Conservation (phyloP, 176 grass and related monocot species). For the Melocanna baccifera region DNA sequence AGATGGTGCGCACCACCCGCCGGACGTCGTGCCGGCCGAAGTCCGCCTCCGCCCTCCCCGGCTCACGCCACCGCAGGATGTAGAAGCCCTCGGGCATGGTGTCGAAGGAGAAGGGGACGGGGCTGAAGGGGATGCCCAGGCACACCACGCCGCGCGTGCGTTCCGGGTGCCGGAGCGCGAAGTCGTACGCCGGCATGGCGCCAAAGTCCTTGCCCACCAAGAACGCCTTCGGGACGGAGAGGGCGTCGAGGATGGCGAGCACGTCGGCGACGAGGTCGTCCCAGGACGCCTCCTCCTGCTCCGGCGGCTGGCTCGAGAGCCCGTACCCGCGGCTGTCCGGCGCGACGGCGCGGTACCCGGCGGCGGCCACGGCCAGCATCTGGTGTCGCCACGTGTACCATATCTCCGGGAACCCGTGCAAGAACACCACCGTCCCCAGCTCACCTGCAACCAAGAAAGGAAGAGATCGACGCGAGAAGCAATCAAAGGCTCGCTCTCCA, state of each 20-base stretch:
- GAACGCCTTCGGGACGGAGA: constrained; percentile 32
- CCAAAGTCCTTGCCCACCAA: constrained; percentile 46
- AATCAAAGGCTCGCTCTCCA: no score
- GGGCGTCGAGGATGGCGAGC: constrained; percentile 42
- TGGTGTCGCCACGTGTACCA: constrained; percentile 73
- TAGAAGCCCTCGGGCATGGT: constrained; percentile 66
- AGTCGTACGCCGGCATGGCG: constrained; percentile 49
- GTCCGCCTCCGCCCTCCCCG: constrained; percentile 44
- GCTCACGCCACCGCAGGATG: constrained; percentile 60
- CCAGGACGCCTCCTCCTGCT: constrained; percentile 31
- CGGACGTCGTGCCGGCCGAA: constrained; percentile 29
- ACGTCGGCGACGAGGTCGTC: constrained; percentile 54
- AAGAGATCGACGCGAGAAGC: no score
- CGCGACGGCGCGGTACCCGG: constrained; percentile 60
- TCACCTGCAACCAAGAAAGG: constrained; percentile 15
- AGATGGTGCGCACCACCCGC: constrained; percentile 57
- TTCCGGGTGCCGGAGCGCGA: constrained; percentile 55
- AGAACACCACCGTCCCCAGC: constrained; percentile 50
- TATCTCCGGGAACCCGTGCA: constrained; percentile 71
- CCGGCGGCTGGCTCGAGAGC: constrained; percentile 52
- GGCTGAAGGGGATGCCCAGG: constrained; percentile 61
- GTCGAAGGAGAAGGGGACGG: neutral
- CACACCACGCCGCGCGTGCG: constrained; percentile 48
- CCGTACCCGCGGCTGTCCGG: constrained; percentile 64
- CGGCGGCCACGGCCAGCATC: constrained; percentile 54